A percentile compares a stretch with the other conserved stretches of the same genome.
These are phyloP conservation scores for Trichophyton simii DNA, from an alignment of 2,329 filamentous ascomycete genomes.

Conservation along the genomic window DNA sequence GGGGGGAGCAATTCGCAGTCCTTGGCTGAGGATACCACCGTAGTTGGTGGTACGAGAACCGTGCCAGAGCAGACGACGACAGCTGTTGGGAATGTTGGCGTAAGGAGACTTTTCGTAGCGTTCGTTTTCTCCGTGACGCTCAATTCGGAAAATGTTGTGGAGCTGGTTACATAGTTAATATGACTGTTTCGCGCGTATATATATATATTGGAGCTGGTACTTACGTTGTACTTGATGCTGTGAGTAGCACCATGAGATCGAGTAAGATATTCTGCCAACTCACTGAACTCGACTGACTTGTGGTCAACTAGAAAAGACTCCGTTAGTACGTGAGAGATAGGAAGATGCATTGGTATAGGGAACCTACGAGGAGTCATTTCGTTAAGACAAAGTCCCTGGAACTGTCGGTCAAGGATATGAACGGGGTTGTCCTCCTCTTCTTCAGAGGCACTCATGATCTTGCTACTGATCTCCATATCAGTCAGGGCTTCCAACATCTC, in stretches of 20 bases:
- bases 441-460: slow-evolving; percentile 60
- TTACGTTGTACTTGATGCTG: slow-evolving; percentile 28
- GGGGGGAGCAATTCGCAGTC: slow-evolving; percentile 71
- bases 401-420: slow-evolving; percentile 60
- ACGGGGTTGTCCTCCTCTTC: slow-evolving; percentile 38
- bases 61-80: slow-evolving; percentile 75
- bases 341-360: not conserved
- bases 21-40: slow-evolving; percentile 75
- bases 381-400: slow-evolving; percentile 54
- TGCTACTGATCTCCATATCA: slow-evolving; percentile 71
- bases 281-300: slow-evolving; percentile 48
- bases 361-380: slow-evolving; percentile 55
- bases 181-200: slow-evolving; percentile 5
- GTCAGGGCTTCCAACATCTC: slow-evolving; percentile 67
- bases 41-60: slow-evolving; percentile 74
- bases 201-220: not conserved
- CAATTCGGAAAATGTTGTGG: slow-evolving; percentile 69
- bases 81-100: slow-evolving; percentile 41
- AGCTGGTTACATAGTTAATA: slow-evolving; percentile 27
- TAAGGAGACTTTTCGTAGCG: slow-evolving; percentile 51
- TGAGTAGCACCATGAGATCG: slow-evolving; percentile 59
- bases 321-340: not conserved
- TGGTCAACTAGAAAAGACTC: slow-evolving; percentile 36
- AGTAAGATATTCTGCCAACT: slow-evolving; percentile 54
- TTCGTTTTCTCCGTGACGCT: slow-evolving; percentile 57